phyloP scores from a whole-genome alignment of 805 yeast species.

The Barnettozyma populi region DNA sequence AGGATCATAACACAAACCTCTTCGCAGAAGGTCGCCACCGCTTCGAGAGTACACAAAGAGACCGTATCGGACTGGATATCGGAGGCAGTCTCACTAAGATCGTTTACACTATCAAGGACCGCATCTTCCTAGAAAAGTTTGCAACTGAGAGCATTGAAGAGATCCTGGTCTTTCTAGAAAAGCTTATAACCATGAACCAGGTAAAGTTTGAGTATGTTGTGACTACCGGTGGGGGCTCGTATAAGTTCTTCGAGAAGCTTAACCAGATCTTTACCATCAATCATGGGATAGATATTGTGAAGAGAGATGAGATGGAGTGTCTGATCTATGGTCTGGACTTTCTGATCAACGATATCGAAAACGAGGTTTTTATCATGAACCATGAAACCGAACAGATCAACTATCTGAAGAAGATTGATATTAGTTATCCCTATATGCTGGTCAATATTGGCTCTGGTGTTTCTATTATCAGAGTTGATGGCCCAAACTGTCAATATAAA shows the following conservation, averaged over 20 bases:
- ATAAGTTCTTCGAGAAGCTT: slow-evolving; percentile 71
- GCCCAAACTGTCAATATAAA: slow-evolving; percentile 59
- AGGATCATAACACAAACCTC: background rate
- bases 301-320: slow-evolving; percentile 93
- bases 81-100: slow-evolving; percentile 94
- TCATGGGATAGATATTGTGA: slow-evolving; percentile 28
- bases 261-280: slow-evolving; percentile 10
- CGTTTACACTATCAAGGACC: slow-evolving; percentile 53
- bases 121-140: slow-evolving; percentile 48
- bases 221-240: slow-evolving; percentile 98
- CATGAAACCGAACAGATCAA: slow-evolving; percentile 34
- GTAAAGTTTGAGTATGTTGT: slow-evolving; percentile 48
- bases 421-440: slow-evolving; percentile 73
- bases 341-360: slow-evolving; percentile 83
- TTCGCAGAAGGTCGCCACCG: background rate
- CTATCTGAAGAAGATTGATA: slow-evolving; percentile 17
- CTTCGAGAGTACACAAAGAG: background rate
- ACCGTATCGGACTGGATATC: slow-evolving; percentile 46
- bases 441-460: slow-evolving; percentile 98
- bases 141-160: slow-evolving; percentile 62
- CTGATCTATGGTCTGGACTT: slow-evolving; percentile 86
- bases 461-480: slow-evolving; percentile 88
- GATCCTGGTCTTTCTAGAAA: slow-evolving; percentile 48
- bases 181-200: slow-evolving; percentile 37
- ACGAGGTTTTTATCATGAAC: slow-evolving; percentile 76